phyloP scores from a whole-genome alignment of 169 alveolate genomes.

The Miamiensis avidus region DNA sequence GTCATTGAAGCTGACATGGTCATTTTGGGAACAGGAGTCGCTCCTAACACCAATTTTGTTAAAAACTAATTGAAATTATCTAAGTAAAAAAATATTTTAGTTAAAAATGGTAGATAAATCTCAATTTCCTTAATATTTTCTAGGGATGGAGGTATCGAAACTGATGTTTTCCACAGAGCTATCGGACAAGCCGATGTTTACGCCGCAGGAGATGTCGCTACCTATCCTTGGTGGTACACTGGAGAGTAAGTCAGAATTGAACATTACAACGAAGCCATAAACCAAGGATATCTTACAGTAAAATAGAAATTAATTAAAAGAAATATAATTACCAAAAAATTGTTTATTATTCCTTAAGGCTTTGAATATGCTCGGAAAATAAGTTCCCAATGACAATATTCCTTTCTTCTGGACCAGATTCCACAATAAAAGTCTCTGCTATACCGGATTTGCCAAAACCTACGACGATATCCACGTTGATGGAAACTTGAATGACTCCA shows the following conservation, averaged over 20 bases:
- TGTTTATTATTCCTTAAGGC: neutral
- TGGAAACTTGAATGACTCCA: slow-evolving; percentile 50
- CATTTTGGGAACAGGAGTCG: slow-evolving; percentile 67
- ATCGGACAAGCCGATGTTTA: slow-evolving; percentile 46
- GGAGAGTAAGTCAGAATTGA: slow-evolving; percentile 65
- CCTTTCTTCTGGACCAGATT: slow-evolving; percentile 81
- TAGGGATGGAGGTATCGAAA: slow-evolving; percentile 49
- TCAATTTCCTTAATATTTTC: neutral
- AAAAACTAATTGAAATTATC: slow-evolving; percentile 11
- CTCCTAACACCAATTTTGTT: slow-evolving; percentile 48
- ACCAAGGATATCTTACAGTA: slow-evolving; percentile 69
- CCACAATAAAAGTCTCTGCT: slow-evolving; percentile 52
- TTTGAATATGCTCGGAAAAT: slow-evolving; percentile 68
- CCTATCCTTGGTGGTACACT: slow-evolving; percentile 64
- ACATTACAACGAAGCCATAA: slow-evolving; percentile 59
- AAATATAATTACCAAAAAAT: too few relatives aligned
- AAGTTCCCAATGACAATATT: slow-evolving; percentile 51
- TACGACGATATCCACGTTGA: slow-evolving; percentile 60
- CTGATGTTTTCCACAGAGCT: slow-evolving; percentile 60
- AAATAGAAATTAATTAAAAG: too few relatives aligned
- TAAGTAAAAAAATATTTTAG: too few relatives aligned
- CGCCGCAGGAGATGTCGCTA: slow-evolving; percentile 76
- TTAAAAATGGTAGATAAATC: neutral
- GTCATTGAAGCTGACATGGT: slow-evolving; percentile 63
- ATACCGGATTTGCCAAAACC: slow-evolving; percentile 54